Conservation (phyloP, 306 rosid species). For the Carpinus viminea region DNA sequence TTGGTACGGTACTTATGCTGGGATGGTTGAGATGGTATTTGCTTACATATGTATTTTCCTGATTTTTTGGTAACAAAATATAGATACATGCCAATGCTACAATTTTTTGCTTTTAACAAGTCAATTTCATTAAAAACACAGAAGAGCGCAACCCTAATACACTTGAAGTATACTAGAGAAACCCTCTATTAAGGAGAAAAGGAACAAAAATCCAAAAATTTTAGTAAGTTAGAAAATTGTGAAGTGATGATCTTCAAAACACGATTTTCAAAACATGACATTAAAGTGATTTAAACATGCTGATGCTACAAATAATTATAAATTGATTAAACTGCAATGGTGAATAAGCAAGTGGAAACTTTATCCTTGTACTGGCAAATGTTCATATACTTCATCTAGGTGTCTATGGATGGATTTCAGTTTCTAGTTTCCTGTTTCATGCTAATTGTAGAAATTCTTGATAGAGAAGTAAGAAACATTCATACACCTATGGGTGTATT, state of each 20-base stretch:
- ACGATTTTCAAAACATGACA: too few relatives aligned
- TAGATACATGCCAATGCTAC: neutral
- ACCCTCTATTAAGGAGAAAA: too few relatives aligned
- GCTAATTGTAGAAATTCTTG: neutral
- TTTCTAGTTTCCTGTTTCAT: neutral
- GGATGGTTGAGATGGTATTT: constrained; percentile 1
- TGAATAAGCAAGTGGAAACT: neutral
- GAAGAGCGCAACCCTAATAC: too few relatives aligned
- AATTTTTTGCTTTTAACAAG: too few relatives aligned
- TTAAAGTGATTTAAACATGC: neutral
- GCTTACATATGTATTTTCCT: constrained; percentile 2
- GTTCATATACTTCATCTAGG: neutral
- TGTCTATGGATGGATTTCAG: neutral
- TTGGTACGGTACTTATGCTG: constrained; percentile 50
- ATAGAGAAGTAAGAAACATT: neutral
- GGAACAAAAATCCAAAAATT: too few relatives aligned
- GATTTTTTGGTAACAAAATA: neutral
- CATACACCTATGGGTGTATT: neutral
- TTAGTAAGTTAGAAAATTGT: too few relatives aligned
- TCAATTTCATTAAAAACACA: too few relatives aligned
- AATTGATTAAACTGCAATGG: neutral
- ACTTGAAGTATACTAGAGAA: too few relatives aligned
- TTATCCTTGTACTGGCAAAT: neutral
- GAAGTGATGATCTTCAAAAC: too few relatives aligned
- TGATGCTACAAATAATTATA: neutral